These are phyloP conservation scores for Arachnomyces sp. DNA, from an alignment of 2,329 filamentous ascomycete species.

Conservation along the genomic window DNA sequence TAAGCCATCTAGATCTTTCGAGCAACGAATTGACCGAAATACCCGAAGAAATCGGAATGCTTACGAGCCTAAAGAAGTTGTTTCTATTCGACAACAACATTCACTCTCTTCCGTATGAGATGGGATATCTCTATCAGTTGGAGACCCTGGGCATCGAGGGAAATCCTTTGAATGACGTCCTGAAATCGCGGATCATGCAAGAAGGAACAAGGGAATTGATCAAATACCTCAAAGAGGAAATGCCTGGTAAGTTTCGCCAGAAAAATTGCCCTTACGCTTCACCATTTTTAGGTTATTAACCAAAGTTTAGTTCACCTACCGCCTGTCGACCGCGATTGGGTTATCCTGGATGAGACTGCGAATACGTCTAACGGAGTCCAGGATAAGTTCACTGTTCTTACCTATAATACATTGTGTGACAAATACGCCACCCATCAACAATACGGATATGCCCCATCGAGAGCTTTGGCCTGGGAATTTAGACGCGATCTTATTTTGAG, in stretches of 20 bases:
- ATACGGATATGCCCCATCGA: constrained; percentile 84
- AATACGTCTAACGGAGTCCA: constrained; percentile 43
- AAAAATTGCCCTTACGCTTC: constrained; percentile 9
- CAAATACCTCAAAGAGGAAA: constrained; percentile 71
- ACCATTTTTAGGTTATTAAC: background rate
- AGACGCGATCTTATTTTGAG: constrained; percentile 74
- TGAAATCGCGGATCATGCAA: constrained; percentile 78
- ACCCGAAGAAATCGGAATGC: constrained; percentile 91
- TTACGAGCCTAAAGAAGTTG: constrained; percentile 80
- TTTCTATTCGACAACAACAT: constrained; percentile 88
- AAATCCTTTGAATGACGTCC: constrained; percentile 68
- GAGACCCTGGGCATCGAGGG: constrained; percentile 88
- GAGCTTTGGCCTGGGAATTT: constrained; percentile 78
- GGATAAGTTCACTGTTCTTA: constrained; percentile 74
- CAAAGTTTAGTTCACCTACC: constrained; percentile 60
- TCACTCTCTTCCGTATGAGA: constrained; percentile 69
- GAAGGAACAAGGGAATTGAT: constrained; percentile 82
- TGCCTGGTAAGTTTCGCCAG: constrained; percentile 59
- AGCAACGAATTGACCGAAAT: constrained; percentile 76
- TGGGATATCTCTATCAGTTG: constrained; percentile 81
- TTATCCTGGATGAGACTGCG: constrained; percentile 58
- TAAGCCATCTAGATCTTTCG: constrained; percentile 80
- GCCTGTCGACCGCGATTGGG: constrained; percentile 66
- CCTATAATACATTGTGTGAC: constrained; percentile 94
- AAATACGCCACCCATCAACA: constrained; percentile 77